These are phyloP conservation scores for Diaporthe vexans DNA, from an alignment of 2,329 filamentous ascomycete species.

Conservation along the genomic window DNA sequence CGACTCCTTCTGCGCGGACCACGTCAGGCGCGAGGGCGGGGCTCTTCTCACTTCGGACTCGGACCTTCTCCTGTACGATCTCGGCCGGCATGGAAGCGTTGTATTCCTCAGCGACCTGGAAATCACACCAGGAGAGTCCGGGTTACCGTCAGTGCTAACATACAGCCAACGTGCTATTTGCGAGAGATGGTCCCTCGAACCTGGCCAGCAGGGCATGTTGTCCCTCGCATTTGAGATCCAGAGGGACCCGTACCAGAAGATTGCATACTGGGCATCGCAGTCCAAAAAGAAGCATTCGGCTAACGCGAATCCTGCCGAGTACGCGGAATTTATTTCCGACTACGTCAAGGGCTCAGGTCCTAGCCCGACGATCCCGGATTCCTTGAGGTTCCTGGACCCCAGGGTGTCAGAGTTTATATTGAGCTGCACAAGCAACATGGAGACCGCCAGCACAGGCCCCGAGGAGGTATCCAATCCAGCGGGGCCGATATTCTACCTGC, in stretches of 20 bases:
- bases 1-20: constrained; percentile 81
- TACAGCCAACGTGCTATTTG: constrained; percentile 47
- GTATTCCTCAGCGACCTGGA: constrained; percentile 78
- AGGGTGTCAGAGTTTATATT: constrained; percentile 47
- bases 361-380: not conserved
- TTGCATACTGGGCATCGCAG: constrained; percentile 45
- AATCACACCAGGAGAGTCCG: constrained; percentile 39
- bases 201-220: constrained; percentile 44
- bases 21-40: constrained; percentile 67
- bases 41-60: constrained; percentile 86
- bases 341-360: constrained; percentile 22
- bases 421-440: constrained; percentile 40
- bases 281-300: constrained; percentile 43
- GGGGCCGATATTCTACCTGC: constrained; percentile 54
- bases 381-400: constrained; percentile 47
- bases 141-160: constrained; percentile 43
- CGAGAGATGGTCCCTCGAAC: constrained; percentile 45
- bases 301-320: constrained; percentile 42
- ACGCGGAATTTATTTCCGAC: constrained; percentile 47
- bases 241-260: constrained; percentile 45
- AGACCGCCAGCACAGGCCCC: not conserved
- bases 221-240: constrained; percentile 52
- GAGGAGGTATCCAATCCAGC: constrained; percentile 42
- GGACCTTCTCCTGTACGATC: constrained; percentile 82
- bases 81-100: constrained; percentile 73